Evolutionary conservation across 805 yeast species (phyloP).

Genomic region (Lachancea dasiensis): DNA sequence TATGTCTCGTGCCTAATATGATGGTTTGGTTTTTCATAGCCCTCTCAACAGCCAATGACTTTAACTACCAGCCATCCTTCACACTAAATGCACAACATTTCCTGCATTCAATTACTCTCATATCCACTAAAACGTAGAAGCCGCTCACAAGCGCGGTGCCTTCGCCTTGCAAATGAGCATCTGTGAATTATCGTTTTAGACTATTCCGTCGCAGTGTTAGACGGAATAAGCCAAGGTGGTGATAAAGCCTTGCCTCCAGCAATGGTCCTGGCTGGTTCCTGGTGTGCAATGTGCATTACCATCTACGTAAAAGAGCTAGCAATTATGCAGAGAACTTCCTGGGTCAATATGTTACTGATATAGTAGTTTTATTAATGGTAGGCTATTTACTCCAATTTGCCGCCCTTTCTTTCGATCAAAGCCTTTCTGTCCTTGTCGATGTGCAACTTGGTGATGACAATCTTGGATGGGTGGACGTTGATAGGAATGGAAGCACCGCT

Average conservation of each 20-base stretch:
- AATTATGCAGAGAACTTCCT: constrained; percentile 4
- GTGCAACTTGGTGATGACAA: constrained; percentile 96
- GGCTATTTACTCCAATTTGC: constrained; percentile 75
- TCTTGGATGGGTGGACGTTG: constrained; percentile 97
- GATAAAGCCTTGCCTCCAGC: too few species aligned
- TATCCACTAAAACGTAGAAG: too few species aligned
- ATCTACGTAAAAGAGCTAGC: constrained; percentile 11
- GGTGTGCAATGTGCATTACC: constrained; percentile 12
- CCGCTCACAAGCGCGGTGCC: too few species aligned
- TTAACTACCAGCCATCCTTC: too few species aligned
- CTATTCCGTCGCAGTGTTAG: not conserved
- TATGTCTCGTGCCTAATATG: too few species aligned
- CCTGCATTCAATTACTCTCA: too few species aligned
- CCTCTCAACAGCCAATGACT: too few species aligned
- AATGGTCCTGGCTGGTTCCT: too few species aligned
- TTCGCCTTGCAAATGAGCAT: too few species aligned
- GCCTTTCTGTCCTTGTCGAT: constrained; percentile 99
- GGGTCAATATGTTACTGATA: not conserved
- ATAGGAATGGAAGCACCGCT: constrained; percentile 96
- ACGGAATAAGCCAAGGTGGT: too few species aligned
- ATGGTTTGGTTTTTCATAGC: too few species aligned
- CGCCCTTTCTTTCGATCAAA: constrained; percentile 96
- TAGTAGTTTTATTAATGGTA: not conserved
- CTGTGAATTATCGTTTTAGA: not conserved
- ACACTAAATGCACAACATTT: too few species aligned